These are phyloP conservation scores for Sordariomycetes sp. DNA, from an alignment of 2,329 filamentous ascomycete genomes.

Conservation along the genomic window DNA sequence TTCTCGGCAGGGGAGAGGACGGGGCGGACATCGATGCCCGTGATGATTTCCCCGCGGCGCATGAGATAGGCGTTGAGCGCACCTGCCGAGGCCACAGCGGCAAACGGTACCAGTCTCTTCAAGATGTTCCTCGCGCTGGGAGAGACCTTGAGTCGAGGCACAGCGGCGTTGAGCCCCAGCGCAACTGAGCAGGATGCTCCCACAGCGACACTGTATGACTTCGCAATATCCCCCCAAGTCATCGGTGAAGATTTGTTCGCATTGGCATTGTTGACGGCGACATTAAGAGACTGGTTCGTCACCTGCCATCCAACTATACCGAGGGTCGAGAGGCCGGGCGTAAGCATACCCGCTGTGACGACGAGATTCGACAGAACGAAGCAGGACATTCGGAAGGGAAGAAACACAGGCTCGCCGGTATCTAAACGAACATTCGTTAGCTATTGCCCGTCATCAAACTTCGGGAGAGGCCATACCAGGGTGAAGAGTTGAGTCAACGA, in stretches of 20 bases:
- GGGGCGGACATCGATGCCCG: conserved; percentile 87
- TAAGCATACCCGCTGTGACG: conserved; percentile 95
- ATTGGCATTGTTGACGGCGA: conserved; percentile 95
- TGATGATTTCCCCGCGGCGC: conserved; percentile 90
- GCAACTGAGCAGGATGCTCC: conserved; percentile 90
- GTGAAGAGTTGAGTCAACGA: conserved; percentile 92
- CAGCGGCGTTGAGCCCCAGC: conserved; percentile 80
- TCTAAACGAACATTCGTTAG: conserved; percentile 41
- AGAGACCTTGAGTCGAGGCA: conserved; percentile 74
- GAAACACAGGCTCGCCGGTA: conserved; percentile 81
- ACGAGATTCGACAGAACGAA: conserved; percentile 91
- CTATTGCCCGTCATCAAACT: not conserved
- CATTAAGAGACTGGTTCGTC: conserved; percentile 94
- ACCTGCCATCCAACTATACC: conserved; percentile 93
- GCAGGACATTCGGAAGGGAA: conserved; percentile 96
- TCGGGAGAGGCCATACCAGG: conserved; percentile 55
- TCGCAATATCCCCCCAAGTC: conserved; percentile 66
- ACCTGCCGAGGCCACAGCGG: conserved; percentile 84
- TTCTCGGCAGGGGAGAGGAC: conserved; percentile 65
- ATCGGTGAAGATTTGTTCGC: conserved; percentile 95
- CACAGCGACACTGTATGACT: conserved; percentile 89
- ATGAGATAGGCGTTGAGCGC: conserved; percentile 95
- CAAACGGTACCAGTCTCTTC: conserved; percentile 86
- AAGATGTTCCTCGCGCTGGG: conserved; percentile 70
- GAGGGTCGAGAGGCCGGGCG: conserved; percentile 70